Evolutionary conservation across 768 basidiomycete genomes (phyloP), one percentile per base, ranked within the genome.

Genomic region (Glaciozyma antarctica): DNA sequence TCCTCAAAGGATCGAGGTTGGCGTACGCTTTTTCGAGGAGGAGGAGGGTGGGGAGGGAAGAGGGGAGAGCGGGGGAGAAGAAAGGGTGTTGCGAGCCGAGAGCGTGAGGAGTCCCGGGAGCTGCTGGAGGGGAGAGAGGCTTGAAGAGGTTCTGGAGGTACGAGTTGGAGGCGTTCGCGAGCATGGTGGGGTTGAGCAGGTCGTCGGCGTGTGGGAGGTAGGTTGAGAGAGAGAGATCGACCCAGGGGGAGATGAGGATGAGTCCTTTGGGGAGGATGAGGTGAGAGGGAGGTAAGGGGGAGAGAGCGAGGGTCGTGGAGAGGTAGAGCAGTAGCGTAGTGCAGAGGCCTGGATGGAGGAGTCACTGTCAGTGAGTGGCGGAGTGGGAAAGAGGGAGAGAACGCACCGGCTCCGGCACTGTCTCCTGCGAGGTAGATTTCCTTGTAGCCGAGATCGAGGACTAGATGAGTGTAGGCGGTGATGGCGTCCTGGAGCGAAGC

Each of bases 401-500:
- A 32, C 32, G 28, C 41, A 15, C 56, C 65, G 13, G 38, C 38
- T 21, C 72, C 72, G 2, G 72, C 69, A 2, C 67, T 68, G 32
- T 72, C 72, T 19, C 72, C 72, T 0, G 64, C 69, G 32, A 72
- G 60, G 32, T 66, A 56, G 21, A 72, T 63, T 12, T 68, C 57
- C 19, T 34, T 48, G 58, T 68, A 72, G 17, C 72, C 69, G 62
- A 66, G 65, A 16, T 59, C 57, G 54, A 66, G 60, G 16, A 66
- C 54, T 22, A 72, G 62, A 48, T 70, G 65, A 5, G 67, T 58
- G 38, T 70, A 72, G 32, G 60, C 62, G 9, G 72, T 10, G 57
- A 72, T 70, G 8, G 63, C 69, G 45, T 72, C 72, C 48, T 70
- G 72, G 5, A 72, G 65, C 0, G 65, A 64, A 5, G 69, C 69